These are phyloP conservation scores for Mucor circinelloides DNA, from an alignment of 371 early-diverging fungal genomes.

Conservation along the genomic window DNA sequence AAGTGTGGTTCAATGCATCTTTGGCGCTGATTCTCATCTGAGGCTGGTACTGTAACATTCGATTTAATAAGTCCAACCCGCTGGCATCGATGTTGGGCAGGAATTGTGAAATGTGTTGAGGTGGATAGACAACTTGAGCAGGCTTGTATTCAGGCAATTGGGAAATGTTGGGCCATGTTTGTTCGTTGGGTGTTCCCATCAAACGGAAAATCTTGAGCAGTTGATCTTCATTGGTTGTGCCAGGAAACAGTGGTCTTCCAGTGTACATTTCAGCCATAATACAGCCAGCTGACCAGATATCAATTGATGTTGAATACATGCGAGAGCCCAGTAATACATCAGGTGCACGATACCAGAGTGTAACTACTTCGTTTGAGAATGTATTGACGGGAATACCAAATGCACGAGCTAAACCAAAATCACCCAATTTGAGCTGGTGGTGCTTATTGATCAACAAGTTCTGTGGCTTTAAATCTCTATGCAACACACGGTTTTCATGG, in stretches of 20 bases:
- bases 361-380: constrained; percentile 98
- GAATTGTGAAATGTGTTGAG: constrained; percentile 63
- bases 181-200: constrained; percentile 87
- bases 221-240: constrained; percentile 92
- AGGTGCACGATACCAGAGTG: constrained; percentile 96
- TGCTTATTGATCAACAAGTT: constrained; percentile 91
- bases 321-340: constrained; percentile 97
- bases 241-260: constrained; percentile 95
- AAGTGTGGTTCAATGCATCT: constrained; percentile 81
- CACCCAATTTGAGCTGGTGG: constrained; percentile 87
- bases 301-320: constrained; percentile 96
- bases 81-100: constrained; percentile 78
- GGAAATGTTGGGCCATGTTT: constrained; percentile 87
- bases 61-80: constrained; percentile 76
- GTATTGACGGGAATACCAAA: constrained; percentile 97
- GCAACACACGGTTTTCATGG: constrained; percentile 94
- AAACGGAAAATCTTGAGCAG: constrained; percentile 85
- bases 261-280: constrained; percentile 96
- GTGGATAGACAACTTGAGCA: constrained; percentile 74
- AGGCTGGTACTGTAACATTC: constrained; percentile 86
- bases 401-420: constrained; percentile 96
- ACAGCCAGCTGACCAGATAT: constrained; percentile 99
- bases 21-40: constrained; percentile 83
- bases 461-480: constrained; percentile 98
- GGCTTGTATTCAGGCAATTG: constrained; percentile 89